These are phyloP conservation scores for Leishmania mexicana DNA, from an alignment of 208 protist genomes.

Conservation along the genomic window DNA sequence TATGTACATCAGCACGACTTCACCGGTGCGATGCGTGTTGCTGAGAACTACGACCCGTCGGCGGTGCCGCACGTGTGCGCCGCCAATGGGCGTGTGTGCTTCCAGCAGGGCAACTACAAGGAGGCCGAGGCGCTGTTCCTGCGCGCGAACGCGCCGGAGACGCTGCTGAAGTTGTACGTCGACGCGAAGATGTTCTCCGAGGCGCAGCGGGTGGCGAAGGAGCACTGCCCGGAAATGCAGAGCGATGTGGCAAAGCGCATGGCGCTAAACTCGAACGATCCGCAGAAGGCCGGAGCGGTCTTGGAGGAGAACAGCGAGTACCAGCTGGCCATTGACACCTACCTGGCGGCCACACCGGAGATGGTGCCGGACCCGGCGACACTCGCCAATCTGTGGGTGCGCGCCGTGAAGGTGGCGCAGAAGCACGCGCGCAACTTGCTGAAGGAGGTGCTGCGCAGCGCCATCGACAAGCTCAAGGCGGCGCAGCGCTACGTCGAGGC, in stretches of 20 bases:
- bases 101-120: slow-evolving; percentile 91
- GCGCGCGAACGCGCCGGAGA: slow-evolving; percentile 92
- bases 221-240: slow-evolving; percentile 90
- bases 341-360: slow-evolving; percentile 83
- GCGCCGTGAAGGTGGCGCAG: slow-evolving; percentile 95
- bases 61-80: slow-evolving; percentile 86
- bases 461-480: slow-evolving; percentile 79
- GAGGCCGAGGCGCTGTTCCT: slow-evolving; percentile 93
- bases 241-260: slow-evolving; percentile 87
- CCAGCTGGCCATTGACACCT: slow-evolving; percentile 94
- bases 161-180: slow-evolving; percentile 94
- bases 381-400: slow-evolving; percentile 92
- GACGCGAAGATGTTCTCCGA: slow-evolving; percentile 93
- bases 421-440: slow-evolving; percentile 89
- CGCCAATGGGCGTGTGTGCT: slow-evolving; percentile 87
- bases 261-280: slow-evolving; percentile 83
- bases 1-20: slow-evolving; percentile 98
- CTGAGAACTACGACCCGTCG: slow-evolving; percentile 92
- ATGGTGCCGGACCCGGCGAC: slow-evolving; percentile 62
- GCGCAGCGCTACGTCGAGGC: slow-evolving; percentile 86
- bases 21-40: slow-evolving; percentile 95
- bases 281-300: slow-evolving; percentile 86
- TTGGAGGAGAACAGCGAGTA: slow-evolving; percentile 95
- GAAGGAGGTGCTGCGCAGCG: slow-evolving; percentile 78
- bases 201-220: slow-evolving; percentile 92